phyloP scores from a whole-genome alignment of 2,329 filamentous ascomycete genomes.

The Claviceps monticola region DNA sequence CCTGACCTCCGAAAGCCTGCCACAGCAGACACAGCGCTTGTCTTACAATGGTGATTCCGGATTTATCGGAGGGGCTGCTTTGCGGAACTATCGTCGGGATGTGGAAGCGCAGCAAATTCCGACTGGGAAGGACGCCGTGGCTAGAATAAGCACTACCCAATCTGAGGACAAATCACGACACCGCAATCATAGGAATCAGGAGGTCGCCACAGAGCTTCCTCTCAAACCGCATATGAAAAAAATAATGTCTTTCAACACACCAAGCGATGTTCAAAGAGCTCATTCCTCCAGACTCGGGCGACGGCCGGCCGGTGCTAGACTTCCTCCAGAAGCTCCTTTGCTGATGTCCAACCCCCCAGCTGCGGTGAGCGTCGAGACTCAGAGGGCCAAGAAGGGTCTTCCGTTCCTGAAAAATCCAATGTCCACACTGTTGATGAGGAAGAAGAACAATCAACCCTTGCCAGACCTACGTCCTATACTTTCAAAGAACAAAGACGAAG shows the following conservation, averaged over 20 bases:
- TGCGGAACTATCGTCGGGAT: slow-evolving; percentile 35
- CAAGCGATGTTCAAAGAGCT: slow-evolving; percentile 31
- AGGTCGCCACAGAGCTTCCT: slow-evolving; percentile 19
- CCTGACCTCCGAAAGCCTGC: slow-evolving; percentile 11
- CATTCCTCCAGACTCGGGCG: slow-evolving; percentile 21
- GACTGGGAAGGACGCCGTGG: slow-evolving; percentile 1
- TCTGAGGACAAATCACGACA: slow-evolving; percentile 5
- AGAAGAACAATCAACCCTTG: slow-evolving; percentile 37
- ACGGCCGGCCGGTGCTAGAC: slow-evolving; percentile 27
- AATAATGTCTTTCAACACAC: slow-evolving; percentile 32
- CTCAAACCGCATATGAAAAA: slow-evolving; percentile 18
- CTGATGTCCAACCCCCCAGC: slow-evolving; percentile 13
- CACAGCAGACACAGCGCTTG: slow-evolving; percentile 16
- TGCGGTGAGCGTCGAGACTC: slow-evolving; percentile 21
- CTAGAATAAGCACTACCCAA: not conserved
- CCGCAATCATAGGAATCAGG: slow-evolving; percentile 2
- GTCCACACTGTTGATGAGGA: slow-evolving; percentile 42
- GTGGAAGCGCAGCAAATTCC: slow-evolving; percentile 9
- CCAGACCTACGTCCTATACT: slow-evolving; percentile 30
- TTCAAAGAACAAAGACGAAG: slow-evolving; percentile 24
- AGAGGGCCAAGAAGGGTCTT: slow-evolving; percentile 38
- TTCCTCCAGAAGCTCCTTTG: slow-evolving; percentile 23
- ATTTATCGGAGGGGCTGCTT: slow-evolving; percentile 42
- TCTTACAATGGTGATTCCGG: slow-evolving; percentile 26
- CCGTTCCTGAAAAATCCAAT: slow-evolving; percentile 47